Base-by-base conservation (phyloP, 75 land plant species). In the Selaginella moellendorffii region DNA sequence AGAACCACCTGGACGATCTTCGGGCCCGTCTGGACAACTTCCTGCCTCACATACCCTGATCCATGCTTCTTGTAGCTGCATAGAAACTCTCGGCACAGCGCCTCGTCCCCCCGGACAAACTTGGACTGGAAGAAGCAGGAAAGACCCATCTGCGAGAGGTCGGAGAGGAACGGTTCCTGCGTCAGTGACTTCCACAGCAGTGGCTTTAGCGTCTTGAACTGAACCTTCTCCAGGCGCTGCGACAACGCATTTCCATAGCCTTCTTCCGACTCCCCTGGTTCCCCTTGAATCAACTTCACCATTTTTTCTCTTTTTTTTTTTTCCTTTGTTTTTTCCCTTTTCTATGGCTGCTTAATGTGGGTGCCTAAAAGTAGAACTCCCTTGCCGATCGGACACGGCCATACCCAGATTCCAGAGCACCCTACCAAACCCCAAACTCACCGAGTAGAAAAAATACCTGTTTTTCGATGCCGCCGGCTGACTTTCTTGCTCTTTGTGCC, bases 161-260 rank as follows among this genome's bases (percentile, higher is more conserved):
- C 19, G 8, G 24, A 5, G 24, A 8, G 59, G 59, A 8, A 56
- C 59, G 8, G 19, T 8, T 24, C 24, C 24, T 56, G 59, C 9
- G 59, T 24, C 59, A 56, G 24, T 8, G 59, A 2, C 24, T 56
- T 56, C 59, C 59, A 56, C 8, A 56, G 17, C 5, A 56, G 59
- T n/a, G 59, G 59, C 59, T 56, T 56, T 5, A 56, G 59, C 19
- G 24, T 56, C 24, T 56, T 56, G 59, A 9, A 56, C 59, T 56
- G 59, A 19, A 56, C 59, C 23, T 24, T 19, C 9, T 21, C 23
- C 19, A 56, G 24, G n/a, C 59, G 59, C 21, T 24, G 14, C 18
- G 51, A 10, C 10, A 46, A 10, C 18, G 51, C 51, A n/a, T n/a
- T n/a, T n/a, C n/a, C n/a, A n/a, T n/a, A n/a, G n/a, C n/a, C n/a